Evolutionary conservation across 148 eudicot species (phyloP), one percentile per base, ranked within the genome.

Genomic region (Fallopia convolvulus): DNA sequence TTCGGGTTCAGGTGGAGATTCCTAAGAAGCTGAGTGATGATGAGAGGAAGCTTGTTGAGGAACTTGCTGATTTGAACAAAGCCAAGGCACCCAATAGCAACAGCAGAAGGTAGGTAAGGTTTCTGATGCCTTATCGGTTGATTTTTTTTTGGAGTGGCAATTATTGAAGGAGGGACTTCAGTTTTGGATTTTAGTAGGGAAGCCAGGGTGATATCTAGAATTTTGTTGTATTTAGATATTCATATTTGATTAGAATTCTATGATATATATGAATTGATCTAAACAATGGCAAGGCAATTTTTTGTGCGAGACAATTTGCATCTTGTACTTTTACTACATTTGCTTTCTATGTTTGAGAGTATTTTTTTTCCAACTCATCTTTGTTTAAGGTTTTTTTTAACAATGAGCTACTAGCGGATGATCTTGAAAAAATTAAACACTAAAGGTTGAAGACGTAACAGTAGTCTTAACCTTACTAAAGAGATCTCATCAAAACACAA

Each of bases 41-140:
- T 36, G 98, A 94, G 85, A 92, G 79, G 87, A 88, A 90, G 86
- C 93, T 94, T 7, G 82, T 92, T 73, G 96, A 94, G 83, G 97
- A 95, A 77, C 92, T 94, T 40, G 89, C 97, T 0, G 78, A 83
- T 78, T 77, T 95, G 42, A 95, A 77, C 82, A 88, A 92, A 86
- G 89, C 82, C 6, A 90, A 92, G 86, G 87, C 92, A 55, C 76
- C 90, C 53, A 88, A 79, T 82, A 92, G 96, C 78, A 58, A 26
- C 83, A 90, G 93, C 70, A 83, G 84, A 78, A 84, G 92, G 83
- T 90, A 85, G 83, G 49, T 26, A 18, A 30, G 21, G 13, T 18
- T 72, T n/a, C 18, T 41, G 75, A 1, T 42, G 9, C 8, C 21
- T 40, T 72, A 40, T 40, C 49, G n/a, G 32, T 23, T 15, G 20